Evolutionary conservation across 2,329 filamentous ascomycete genomes (phyloP), one percentile per base, ranked within the genome.

Genomic region (Fusarium subglutinans): DNA sequence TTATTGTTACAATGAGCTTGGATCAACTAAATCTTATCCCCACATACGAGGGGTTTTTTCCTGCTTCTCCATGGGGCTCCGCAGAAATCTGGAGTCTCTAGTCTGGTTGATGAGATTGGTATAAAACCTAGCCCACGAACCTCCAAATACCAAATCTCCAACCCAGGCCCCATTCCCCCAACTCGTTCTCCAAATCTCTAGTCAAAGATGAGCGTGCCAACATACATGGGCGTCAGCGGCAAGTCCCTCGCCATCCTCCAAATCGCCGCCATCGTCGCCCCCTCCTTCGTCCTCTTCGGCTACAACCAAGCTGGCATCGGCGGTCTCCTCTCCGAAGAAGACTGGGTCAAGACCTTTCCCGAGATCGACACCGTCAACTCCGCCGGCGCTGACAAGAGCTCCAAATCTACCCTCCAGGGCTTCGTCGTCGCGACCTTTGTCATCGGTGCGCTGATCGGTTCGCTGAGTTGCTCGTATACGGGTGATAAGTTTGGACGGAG

Each of bases 301-400:
- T 87, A 88, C 77, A 92, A 93, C 82, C 90, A 92, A 81, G 90
- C 91, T 76, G 90, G 93, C 8, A 93, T 92, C 83, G 92, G 90
- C 43, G 90, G 90, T 63, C 87, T 95, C 59, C 85, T 95, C 64
- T 92, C 91, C 2, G 86, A 94, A 9, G 82, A 83, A 28, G 84
- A 89, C 78, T 89, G 89, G 67, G 89, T 90, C 61, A 84, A 83
- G 24, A 83, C 89, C 69, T 90, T 90, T 74, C 84, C 79, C 14
- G 58, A 76, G 48, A 75, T 90, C 28, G 72, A 79, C 12, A 89
- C 86, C 74, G 89, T 91, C 80, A 79, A 89, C 66, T 88, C 88
- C 2, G 80, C 33, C 22, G 60, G 76, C 2, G 58, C 76, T 0
- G 77, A 84, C 65, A 81, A 82, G 66, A 81, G 80, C 41, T 73